Percentiles rank a stretch among this genome's conserved stretches.
Conservation (phyloP, 306 rosid genomes). For the Begonia fuchsioides region DNA sequence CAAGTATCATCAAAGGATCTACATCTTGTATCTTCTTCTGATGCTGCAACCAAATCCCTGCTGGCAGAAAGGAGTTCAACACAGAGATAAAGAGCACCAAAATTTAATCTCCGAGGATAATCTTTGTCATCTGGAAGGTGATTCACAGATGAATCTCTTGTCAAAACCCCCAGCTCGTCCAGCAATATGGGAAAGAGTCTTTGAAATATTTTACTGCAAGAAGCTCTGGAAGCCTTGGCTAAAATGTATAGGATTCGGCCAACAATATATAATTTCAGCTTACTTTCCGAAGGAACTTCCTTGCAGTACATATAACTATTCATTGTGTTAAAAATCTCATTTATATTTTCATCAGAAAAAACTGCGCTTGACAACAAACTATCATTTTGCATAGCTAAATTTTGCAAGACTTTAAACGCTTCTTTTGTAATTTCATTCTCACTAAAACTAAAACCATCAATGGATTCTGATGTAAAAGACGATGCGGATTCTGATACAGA, state of each 20-base stretch:
- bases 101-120: conserved; percentile 20
- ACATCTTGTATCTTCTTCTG: conserved; percentile 19
- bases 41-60: conserved; percentile 35
- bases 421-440: conserved; percentile 49
- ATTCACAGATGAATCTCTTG: conserved; percentile 14
- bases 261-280: conserved; percentile 50
- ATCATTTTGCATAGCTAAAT: conserved; percentile 46
- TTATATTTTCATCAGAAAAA: conserved; percentile 59
- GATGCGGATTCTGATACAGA: conserved; percentile 37
- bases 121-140: conserved; percentile 14
- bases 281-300: conserved; percentile 44
- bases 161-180: conserved; percentile 34
- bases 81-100: conserved; percentile 77
- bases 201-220: conserved; percentile 50
- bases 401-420: conserved; percentile 58
- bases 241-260: conserved; percentile 51
- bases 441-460: conserved; percentile 42
- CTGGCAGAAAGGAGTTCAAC: conserved; percentile 55
- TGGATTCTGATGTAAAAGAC: conserved; percentile 25
- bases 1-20: conserved; percentile 25
- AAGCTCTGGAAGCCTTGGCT: conserved; percentile 43
- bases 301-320: conserved; percentile 28
- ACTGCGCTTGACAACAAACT: conserved; percentile 38
- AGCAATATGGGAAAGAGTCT: conserved; percentile 39
- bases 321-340: conserved; percentile 31